Conservation (phyloP, 768 basidiomycete species). For the Calocybe gangraenosa region DNA sequence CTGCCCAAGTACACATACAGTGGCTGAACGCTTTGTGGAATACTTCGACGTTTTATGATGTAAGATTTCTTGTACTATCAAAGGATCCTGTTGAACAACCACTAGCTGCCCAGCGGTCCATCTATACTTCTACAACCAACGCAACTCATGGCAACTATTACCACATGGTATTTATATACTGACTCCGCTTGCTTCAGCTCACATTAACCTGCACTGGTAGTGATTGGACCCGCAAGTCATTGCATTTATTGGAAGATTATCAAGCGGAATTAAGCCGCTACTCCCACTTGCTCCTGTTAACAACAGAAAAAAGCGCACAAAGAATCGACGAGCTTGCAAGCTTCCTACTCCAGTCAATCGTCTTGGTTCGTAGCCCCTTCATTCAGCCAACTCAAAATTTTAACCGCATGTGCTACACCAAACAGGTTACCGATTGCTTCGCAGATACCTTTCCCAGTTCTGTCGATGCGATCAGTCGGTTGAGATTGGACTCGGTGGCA, state of each 20-base stretch:
- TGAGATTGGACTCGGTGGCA: constrained; percentile 13
- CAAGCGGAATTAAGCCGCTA: constrained; percentile 33
- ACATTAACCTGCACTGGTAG: constrained; percentile 24
- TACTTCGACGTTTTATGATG: constrained; percentile 15
- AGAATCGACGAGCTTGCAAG: constrained; percentile 39
- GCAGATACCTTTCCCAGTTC: constrained; percentile 31
- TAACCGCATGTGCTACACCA: not conserved
- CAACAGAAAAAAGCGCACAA: constrained; percentile 30
- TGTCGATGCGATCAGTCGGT: constrained; percentile 11
- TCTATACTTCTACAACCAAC: constrained; percentile 40
- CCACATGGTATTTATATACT: constrained; percentile 33
- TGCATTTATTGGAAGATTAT: constrained; percentile 36
- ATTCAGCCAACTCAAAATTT: not conserved
- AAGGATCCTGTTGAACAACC: not conserved
- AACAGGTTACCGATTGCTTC: constrained; percentile 44
- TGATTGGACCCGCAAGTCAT: constrained; percentile 33
- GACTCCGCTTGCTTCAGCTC: constrained; percentile 3
- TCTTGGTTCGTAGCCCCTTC: constrained; percentile 31
- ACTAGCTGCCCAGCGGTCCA: constrained; percentile 20
- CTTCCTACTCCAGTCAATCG: constrained; percentile 36
- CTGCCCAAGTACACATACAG: constrained; percentile 34
- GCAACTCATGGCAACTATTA: constrained; percentile 31
- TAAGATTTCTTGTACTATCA: constrained; percentile 12
- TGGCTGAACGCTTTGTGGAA: constrained; percentile 55
- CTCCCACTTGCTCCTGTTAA: constrained; percentile 31